phyloP scores from a whole-genome alignment of 371 early-diverging fungal species.

The Phascolomyces articulosus region DNA sequence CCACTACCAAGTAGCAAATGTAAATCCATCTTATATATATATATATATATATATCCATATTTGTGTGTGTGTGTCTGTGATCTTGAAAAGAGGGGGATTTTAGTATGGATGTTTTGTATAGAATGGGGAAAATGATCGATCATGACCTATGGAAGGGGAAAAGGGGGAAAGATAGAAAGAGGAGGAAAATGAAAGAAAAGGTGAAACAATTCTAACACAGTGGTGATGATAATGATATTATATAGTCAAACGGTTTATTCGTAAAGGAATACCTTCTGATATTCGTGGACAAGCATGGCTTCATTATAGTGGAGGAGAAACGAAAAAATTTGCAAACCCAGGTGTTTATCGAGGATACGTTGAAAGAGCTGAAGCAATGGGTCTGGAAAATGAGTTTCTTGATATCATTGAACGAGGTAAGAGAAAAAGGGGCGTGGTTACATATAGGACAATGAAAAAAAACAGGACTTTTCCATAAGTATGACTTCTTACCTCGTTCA shows the following conservation, averaged over 20 bases:
- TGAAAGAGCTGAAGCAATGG: slow-evolving; percentile 53
- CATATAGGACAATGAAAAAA: no score
- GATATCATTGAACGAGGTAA: slow-evolving; percentile 70
- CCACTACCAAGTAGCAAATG: slow-evolving; percentile 64
- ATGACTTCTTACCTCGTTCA: neutral
- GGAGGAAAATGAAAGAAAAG: no score
- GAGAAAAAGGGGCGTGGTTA: no score
- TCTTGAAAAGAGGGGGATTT: no score
- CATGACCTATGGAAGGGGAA: no score
- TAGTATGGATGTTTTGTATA: no score
- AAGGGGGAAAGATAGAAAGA: no score
- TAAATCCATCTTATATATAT: slow-evolving; percentile 22
- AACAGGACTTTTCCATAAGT: neutral
- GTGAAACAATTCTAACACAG: no score
- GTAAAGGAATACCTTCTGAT: slow-evolving; percentile 85
- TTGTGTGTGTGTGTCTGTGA: neutral
- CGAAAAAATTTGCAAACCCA: slow-evolving; percentile 60
- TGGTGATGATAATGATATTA: neutral
- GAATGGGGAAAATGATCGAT: no score
- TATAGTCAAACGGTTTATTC: slow-evolving; percentile 77
- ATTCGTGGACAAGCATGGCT: slow-evolving; percentile 82
- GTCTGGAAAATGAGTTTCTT: slow-evolving; percentile 64
- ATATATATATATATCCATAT: neutral
- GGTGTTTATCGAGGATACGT: slow-evolving; percentile 64
- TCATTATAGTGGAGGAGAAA: slow-evolving; percentile 81